Percentiles rank a stretch among this genome's conserved stretches.
These are phyloP conservation scores for Kingdonia uniflora DNA, from an alignment of 164 flowering plant species.

Conservation along the genomic window DNA sequence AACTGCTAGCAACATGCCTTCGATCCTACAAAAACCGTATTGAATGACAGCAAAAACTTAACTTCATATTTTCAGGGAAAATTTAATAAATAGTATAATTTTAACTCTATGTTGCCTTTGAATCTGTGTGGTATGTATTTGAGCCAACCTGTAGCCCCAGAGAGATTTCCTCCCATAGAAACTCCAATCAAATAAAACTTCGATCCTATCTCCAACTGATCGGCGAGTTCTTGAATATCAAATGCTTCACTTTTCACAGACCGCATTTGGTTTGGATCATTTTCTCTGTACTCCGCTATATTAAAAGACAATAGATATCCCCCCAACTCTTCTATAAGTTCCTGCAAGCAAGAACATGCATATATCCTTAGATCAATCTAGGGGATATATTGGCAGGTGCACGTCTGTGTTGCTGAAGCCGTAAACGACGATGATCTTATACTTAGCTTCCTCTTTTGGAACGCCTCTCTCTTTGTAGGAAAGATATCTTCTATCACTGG, in stretches of 20 bases:
- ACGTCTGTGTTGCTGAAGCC: conserved; percentile 40
- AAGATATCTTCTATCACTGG: conserved; percentile 39
- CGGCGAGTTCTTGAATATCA: conserved; percentile 55
- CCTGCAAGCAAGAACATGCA: conserved; percentile 21
- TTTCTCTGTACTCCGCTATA: conserved; percentile 64
- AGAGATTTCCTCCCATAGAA: conserved; percentile 43
- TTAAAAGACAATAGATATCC: conserved; percentile 37
- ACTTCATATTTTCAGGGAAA: too few relatives aligned
- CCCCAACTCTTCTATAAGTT: conserved; percentile 38
- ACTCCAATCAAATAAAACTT: conserved; percentile 47
- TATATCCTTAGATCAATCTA: too few relatives aligned
- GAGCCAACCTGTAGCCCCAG: conserved; percentile 31
- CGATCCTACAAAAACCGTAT: conserved; percentile 24
- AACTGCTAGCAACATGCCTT: conserved; percentile 24
- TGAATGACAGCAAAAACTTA: neutral
- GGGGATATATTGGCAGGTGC: conserved; percentile 18
- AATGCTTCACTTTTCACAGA: conserved; percentile 49
- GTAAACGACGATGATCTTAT: conserved; percentile 38
- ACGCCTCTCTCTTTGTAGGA: conserved; percentile 45
- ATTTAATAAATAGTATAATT: too few relatives aligned
- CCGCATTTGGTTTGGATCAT: conserved; percentile 45
- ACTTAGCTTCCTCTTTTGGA: conserved; percentile 30
- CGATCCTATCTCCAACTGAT: conserved; percentile 38
- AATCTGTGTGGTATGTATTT: conserved; percentile 40
- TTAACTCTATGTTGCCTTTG: neutral